Evolutionary conservation across 1,284 basidiomycete genomes (phyloP).

Genomic region (Exobasidium rhododendri): DNA sequence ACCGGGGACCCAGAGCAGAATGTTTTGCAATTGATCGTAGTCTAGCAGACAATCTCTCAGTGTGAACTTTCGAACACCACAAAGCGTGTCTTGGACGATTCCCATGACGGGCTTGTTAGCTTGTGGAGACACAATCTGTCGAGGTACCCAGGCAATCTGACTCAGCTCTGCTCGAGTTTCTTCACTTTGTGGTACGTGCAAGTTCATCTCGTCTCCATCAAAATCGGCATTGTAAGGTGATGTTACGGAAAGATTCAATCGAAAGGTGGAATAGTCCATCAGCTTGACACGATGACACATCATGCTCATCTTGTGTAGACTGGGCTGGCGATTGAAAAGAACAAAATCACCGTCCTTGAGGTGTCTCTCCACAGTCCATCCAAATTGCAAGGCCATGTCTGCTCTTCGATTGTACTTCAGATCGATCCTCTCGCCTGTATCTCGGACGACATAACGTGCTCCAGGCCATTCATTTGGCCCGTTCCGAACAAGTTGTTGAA

Average conservation of each 20-base stretch:
- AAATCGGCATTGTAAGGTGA: constrained; percentile 62
- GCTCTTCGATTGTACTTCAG: constrained; percentile 81
- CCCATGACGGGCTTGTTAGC: constrained; percentile 99
- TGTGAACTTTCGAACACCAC: constrained; percentile 95
- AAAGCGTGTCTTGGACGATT: constrained; percentile 97
- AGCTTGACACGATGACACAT: constrained; percentile 98
- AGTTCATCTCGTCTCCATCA: constrained; percentile 99
- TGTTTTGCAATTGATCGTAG: constrained; percentile 71
- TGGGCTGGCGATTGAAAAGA: constrained; percentile 96
- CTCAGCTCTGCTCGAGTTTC: constrained; percentile 97
- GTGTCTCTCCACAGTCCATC: constrained; percentile 98
- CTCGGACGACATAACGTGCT: constrained; percentile 93
- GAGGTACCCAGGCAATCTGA: constrained; percentile 98
- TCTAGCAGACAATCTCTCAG: constrained; percentile 67
- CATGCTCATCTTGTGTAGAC: constrained; percentile 99
- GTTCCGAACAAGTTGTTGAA: constrained; percentile 94
- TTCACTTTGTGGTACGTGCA: constrained; percentile 89
- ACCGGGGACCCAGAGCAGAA: constrained; percentile 92
- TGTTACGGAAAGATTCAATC: constrained; percentile 85
- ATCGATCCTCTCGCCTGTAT: constrained; percentile 97
- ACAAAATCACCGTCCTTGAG: constrained; percentile 88
- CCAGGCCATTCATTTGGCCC: constrained; percentile 94
- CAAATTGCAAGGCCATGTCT: constrained; percentile 92
- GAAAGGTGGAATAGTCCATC: constrained; percentile 99
- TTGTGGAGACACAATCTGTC: constrained; percentile 98